These are phyloP conservation scores for Backusella circina DNA, from an alignment of 192 early-diverging fungal genomes.

Conservation along the genomic window DNA sequence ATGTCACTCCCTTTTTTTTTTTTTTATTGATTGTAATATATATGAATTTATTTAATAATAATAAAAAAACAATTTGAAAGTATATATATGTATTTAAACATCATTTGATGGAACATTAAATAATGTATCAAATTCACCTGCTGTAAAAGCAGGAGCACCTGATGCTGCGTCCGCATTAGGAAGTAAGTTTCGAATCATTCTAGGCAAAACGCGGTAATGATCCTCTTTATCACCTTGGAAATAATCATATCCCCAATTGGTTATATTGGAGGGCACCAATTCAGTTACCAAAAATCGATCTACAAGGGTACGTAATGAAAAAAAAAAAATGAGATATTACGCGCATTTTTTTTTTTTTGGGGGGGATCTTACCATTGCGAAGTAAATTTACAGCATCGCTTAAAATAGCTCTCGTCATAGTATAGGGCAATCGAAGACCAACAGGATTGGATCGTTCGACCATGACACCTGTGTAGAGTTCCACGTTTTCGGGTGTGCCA, in stretches of 20 bases:
- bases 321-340: no score
- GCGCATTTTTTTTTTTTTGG: not conserved
- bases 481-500: slow-evolving; percentile 37
- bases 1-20: not conserved
- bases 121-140: not conserved
- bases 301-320: no score
- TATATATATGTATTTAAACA: not conserved
- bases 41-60: not conserved
- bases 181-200: slow-evolving; percentile 8
- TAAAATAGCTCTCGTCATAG: slow-evolving; percentile 41
- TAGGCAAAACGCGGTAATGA: slow-evolving; percentile 13
- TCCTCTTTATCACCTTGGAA: slow-evolving; percentile 14
- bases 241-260: slow-evolving; percentile 41
- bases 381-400: slow-evolving; percentile 45
- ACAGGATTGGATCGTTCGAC: slow-evolving; percentile 36
- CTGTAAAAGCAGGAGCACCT: not conserved
- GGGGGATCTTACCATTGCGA: slow-evolving; percentile 27
- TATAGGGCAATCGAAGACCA: slow-evolving; percentile 46
- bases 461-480: slow-evolving; percentile 46
- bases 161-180: slow-evolving; percentile 4
- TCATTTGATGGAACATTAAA: not conserved
- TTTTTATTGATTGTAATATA: not conserved
- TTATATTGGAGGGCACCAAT: slow-evolving; percentile 36
- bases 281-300: slow-evolving; percentile 44
- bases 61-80: not conserved